Base-by-base conservation (phyloP, 2,329 filamentous ascomycete species). In the Septoria linicola region DNA sequence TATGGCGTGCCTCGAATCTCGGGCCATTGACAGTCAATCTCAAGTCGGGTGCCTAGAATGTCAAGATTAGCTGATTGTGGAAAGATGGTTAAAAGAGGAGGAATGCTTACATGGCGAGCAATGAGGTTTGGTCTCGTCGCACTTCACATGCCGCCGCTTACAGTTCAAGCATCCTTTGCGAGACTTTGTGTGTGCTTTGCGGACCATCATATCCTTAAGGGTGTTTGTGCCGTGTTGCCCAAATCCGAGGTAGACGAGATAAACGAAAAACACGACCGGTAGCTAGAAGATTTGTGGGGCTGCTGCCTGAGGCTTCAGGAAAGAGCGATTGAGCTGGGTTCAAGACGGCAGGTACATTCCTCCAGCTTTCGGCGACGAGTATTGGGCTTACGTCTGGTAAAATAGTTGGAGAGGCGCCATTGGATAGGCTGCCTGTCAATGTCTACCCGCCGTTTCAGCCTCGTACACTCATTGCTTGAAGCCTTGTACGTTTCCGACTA, bases 81-180 rank as follows among this genome's bases (percentile, higher is more conserved):
- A n/a, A 41, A 35, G 8, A 21, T 31, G 30, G 44, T 34, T 17
- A 46, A 20, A 20, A 23, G 19, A 13, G 39, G 23, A 8, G 27
- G 37, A 19, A 13, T 27, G 40, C 47, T 45, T 47, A 52, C 51
- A 54, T 30, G 46, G 32, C 41, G 27, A 31, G 31, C 34, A 47
- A 11, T 41, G 25, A 11, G 41, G 40, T 34, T 53, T 49, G 19
- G 25, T 23, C 30, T 52, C 46, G 30, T 41, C 25, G 32, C 49
- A 55, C 49, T 62, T 61, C n/a, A 61, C 58, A 20, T 59, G 57
- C 11, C 60, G 51, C 49, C 53, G 43, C 49, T 61, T 62, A 46
- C 60, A 62, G 31, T 43, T 30, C 10, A 55, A 31, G 44, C 60
- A 62, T 11, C 60, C 59, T 19, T 45, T 51, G 2, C 58, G 49